These are phyloP conservation scores for Sporobolomyces roseus DNA, from an alignment of 768 basidiomycete species.

Conservation along the genomic window DNA sequence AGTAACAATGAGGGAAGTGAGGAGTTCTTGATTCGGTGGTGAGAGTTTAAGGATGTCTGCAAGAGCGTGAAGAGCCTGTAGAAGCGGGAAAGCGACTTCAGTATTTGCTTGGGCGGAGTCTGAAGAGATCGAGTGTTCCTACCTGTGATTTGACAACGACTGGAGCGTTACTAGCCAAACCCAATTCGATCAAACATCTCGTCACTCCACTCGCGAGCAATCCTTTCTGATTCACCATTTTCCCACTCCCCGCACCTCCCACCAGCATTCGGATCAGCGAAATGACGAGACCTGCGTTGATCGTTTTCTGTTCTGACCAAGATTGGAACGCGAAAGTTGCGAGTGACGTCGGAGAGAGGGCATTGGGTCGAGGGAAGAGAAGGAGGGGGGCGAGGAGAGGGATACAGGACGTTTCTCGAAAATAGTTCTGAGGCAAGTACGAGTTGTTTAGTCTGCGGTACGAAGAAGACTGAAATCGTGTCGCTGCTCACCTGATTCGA, in stretches of 20 bases:
- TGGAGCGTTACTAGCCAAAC: constrained; percentile 90
- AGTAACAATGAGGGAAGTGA: constrained; percentile 71
- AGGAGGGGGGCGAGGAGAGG: constrained; percentile 63
- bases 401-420: constrained; percentile 71
- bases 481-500: constrained; percentile 75
- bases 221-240: constrained; percentile 48
- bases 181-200: constrained; percentile 78
- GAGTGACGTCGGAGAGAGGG: constrained; percentile 65
- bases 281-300: constrained; percentile 72
- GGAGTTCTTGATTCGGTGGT: constrained; percentile 65
- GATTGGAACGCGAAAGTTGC: constrained; percentile 90
- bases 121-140: not conserved
- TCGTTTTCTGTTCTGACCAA: constrained; percentile 88
- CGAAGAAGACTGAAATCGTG: not conserved
- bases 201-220: constrained; percentile 50
- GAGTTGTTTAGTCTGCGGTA: not conserved
- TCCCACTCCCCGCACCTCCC: constrained; percentile 50
- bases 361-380: constrained; percentile 57
- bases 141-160: constrained; percentile 82
- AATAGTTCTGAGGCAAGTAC: constrained; percentile 69
- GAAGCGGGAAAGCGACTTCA: too few species aligned
- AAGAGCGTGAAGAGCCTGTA: constrained; percentile 59
- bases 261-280: constrained; percentile 82
- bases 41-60: constrained; percentile 62
- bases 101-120: too few species aligned